Evolutionary conservation across 176 grass and related monocot genomes (phyloP).

Genomic region (Phoenix roebelenii): DNA sequence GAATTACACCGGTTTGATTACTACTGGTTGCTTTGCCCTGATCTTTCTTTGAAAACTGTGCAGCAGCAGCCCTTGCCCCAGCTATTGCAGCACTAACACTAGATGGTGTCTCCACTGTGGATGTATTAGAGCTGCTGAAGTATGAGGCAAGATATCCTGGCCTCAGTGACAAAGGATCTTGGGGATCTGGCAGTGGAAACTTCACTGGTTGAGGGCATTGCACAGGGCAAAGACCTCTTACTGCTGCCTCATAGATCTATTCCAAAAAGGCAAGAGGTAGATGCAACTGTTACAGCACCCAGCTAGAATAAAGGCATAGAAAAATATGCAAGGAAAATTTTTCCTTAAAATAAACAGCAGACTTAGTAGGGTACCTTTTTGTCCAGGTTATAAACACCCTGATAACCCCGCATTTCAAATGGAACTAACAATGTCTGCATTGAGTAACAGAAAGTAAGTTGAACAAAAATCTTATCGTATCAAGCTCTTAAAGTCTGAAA

Average conservation of each 20-base stretch:
- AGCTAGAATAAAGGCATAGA: neutral
- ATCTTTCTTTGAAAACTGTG: slow-evolving; percentile 54
- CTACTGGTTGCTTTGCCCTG: neutral
- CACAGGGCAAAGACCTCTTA: slow-evolving; percentile 52
- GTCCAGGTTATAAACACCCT: slow-evolving; percentile 80
- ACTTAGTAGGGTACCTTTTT: slow-evolving; percentile 29
- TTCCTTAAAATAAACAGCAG: neutral
- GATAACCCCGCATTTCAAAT: slow-evolving; percentile 82
- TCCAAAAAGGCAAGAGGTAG: neutral
- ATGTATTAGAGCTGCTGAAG: slow-evolving; percentile 18
- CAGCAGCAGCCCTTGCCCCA: slow-evolving; percentile 50
- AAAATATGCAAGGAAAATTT: neutral
- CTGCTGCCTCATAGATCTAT: slow-evolving; percentile 65
- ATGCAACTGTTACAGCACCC: neutral
- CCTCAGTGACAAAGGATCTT: slow-evolving; percentile 43
- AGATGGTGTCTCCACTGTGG: slow-evolving; percentile 17
- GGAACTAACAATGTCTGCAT: slow-evolving; percentile 66
- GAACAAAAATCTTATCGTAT: too few relatives aligned
- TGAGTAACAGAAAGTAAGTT: neutral
- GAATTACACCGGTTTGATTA: slow-evolving; percentile 7
- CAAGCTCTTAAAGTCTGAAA: too few relatives aligned
- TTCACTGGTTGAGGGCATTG: slow-evolving; percentile 63
- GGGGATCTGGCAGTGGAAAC: slow-evolving; percentile 68
- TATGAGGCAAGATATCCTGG: slow-evolving; percentile 40
- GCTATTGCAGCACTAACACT: slow-evolving; percentile 60